These are phyloP conservation scores for Nothophytophthora sp. DNA, from an alignment of 352 stramenopile genomes.

Conservation along the genomic window DNA sequence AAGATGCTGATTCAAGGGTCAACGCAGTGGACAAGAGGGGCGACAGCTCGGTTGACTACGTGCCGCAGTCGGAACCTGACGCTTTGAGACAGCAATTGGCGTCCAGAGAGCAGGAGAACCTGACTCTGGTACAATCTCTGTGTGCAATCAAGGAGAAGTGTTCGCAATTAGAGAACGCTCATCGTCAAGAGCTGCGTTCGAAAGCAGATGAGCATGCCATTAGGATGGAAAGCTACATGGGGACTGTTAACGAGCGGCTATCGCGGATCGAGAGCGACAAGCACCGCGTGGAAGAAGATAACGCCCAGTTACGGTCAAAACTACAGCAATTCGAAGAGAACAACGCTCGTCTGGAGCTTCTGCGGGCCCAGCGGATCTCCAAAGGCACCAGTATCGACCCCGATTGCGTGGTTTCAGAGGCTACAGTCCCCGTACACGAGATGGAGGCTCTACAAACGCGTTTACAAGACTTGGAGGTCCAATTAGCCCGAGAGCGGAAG, in stretches of 20 bases:
- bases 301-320: constrained; percentile 12
- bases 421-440: constrained; percentile 3
- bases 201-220: constrained; percentile 24
- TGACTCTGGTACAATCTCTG: constrained; percentile 44
- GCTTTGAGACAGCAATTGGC: constrained; percentile 23
- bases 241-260: constrained; percentile 29
- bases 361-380: constrained; percentile 8
- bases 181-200: constrained; percentile 18
- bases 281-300: constrained; percentile 19
- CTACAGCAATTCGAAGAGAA: constrained; percentile 23
- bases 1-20: too few species aligned
- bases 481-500: constrained; percentile 25
- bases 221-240: constrained; percentile 34
- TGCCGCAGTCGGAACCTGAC: constrained; percentile 3
- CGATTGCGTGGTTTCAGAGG: neutral
- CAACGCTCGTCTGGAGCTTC: neutral
- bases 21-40: neutral
- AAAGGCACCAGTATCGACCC: constrained; percentile 20
- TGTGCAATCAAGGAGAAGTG: constrained; percentile 38
- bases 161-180: constrained; percentile 19
- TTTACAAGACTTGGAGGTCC: constrained; percentile 27
- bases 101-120: constrained; percentile 43
- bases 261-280: constrained; percentile 32
- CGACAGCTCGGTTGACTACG: neutral
- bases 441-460: constrained; percentile 6